Percentiles rank a stretch among this genome's conserved stretches.
Conservation (phyloP, 2,329 filamentous ascomycete genomes). For the Bipolaris oryzae region DNA sequence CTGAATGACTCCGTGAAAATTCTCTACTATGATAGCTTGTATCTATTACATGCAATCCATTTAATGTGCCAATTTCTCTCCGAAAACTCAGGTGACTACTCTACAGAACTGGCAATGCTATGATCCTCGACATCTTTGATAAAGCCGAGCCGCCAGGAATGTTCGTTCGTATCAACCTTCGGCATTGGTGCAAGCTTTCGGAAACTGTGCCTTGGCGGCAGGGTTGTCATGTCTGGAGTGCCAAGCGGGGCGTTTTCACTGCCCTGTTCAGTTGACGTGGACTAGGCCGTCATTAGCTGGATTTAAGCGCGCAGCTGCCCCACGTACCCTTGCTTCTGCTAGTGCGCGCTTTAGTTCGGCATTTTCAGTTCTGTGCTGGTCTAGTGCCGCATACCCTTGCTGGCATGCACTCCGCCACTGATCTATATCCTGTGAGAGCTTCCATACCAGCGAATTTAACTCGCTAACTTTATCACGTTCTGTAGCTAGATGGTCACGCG, state of each 20-base stretch:
- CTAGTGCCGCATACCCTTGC: neutral
- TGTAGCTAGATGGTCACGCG: neutral
- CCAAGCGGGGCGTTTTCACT: neutral
- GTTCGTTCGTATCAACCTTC: neutral
- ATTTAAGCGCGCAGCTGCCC: neutral
- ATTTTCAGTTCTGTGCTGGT: neutral
- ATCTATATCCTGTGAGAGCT: neutral
- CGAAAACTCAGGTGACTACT: neutral
- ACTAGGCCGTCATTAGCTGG: neutral
- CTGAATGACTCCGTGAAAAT: too few species aligned
- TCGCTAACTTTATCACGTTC: neutral
- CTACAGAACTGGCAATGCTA: neutral
- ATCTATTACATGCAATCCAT: too few species aligned
- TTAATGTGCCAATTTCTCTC: too few species aligned
- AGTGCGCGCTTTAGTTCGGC: neutral
- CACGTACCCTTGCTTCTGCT: neutral
- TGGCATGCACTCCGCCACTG: neutral
- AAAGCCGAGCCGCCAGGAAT: neutral
- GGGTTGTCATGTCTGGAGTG: neutral
- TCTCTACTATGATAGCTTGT: too few species aligned
- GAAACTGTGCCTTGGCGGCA: neutral
- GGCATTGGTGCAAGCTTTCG: neutral
- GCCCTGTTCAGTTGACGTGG: neutral
- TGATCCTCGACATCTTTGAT: neutral
- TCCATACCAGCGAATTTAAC: neutral